Evolutionary conservation across 371 early-diverging fungal genomes (phyloP).

Genomic region (Paramicrosporidium saccamoebae): DNA sequence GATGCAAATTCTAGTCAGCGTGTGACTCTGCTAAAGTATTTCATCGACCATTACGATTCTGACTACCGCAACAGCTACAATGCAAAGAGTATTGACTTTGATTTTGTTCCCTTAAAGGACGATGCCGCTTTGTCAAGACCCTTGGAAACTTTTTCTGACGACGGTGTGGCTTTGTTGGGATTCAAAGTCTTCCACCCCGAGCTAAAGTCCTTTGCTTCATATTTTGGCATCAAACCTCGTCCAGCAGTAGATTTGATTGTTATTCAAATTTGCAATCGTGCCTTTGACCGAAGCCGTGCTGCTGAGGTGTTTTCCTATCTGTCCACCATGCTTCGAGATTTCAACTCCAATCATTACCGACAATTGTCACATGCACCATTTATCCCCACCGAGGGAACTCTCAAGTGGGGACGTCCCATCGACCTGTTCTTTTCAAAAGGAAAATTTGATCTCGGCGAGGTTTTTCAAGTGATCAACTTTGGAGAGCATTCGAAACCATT

Average conservation of each 20-base stretch:
- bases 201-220: slow-evolving; percentile 13
- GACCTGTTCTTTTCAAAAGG: slow-evolving; percentile 17
- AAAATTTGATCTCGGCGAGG: slow-evolving; percentile 5
- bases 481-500: slow-evolving; percentile 31
- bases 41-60: slow-evolving; percentile 25
- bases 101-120: slow-evolving; percentile 2
- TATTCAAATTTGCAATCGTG: slow-evolving; percentile 9
- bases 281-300: slow-evolving; percentile 12
- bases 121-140: slow-evolving; percentile 7
- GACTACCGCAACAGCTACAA: slow-evolving; percentile 8
- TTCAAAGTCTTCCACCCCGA: slow-evolving; percentile 21
- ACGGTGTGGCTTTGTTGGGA: slow-evolving; percentile 18
- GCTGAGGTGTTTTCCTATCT: slow-evolving; percentile 24
- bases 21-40: slow-evolving; percentile 15
- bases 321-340: slow-evolving; percentile 17
- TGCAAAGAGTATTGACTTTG: background rate
- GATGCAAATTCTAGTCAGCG: slow-evolving; percentile 6
- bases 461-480: slow-evolving; percentile 32
- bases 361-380: slow-evolving; percentile 11
- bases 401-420: slow-evolving; percentile 1
- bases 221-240: slow-evolving; percentile 35
- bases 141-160: slow-evolving; percentile 19
- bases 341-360: slow-evolving; percentile 14
- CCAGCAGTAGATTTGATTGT: slow-evolving; percentile 9
- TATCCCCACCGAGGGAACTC: slow-evolving; percentile 15